phyloP scores from a whole-genome alignment of 352 stramenopile genomes.

The Globisporangium ultimum region DNA sequence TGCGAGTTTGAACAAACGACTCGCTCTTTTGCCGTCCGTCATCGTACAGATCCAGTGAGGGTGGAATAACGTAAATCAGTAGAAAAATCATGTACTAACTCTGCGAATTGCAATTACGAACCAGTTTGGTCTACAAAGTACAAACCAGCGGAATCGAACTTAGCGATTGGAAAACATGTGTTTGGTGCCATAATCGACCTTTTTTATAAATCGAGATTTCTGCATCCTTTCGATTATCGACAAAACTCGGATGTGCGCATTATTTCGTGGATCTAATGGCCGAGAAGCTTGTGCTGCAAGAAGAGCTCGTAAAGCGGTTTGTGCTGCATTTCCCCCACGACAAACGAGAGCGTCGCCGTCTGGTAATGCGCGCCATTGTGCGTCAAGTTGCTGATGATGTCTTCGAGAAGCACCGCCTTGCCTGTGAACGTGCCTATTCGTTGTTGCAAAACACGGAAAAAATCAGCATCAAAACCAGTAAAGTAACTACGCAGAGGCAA shows the following conservation, averaged over 20 bases:
- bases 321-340: constrained; percentile 80
- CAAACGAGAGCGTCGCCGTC: constrained; percentile 67
- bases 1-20: no score
- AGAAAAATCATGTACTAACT: no score
- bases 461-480: background rate
- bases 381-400: constrained; percentile 82
- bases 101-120: no score
- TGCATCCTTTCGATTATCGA: background rate
- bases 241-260: constrained; percentile 1
- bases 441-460: background rate
- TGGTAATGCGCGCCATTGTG: constrained; percentile 63
- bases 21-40: no score
- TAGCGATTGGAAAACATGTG: no score
- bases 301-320: constrained; percentile 68
- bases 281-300: constrained; percentile 47
- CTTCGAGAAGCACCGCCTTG: constrained; percentile 81
- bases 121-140: no score
- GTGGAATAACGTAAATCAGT: no score
- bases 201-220: no score
- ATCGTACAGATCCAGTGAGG: no score
- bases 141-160: no score
- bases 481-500: no score
- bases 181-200: no score
- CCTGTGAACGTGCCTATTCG: constrained; percentile 58
- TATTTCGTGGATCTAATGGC: background rate